Evolutionary conservation across 352 stramenopile species (phyloP), one percentile per base, ranked within the genome.

Genomic region (Phytophthora litchii): DNA sequence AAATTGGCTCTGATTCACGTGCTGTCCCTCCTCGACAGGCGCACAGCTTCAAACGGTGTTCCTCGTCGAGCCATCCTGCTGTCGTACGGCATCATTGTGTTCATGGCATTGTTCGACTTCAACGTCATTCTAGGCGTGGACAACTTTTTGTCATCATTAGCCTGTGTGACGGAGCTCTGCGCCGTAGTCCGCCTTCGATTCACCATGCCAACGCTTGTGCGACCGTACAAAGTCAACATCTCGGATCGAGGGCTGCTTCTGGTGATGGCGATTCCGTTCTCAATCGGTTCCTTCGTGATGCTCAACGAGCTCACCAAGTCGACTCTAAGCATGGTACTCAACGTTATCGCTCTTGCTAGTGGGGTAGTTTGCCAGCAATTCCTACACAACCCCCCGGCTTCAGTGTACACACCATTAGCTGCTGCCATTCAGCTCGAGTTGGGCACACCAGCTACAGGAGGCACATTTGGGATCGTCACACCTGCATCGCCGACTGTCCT

Each of bases 81-180:
- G 19, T 80, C 95, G 21, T 96, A 92, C 48, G 74, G 69, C 11
- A 82, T 90, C 48, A 96, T 97, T 50, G 76, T 95, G 38, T 88
- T 96, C 55, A 88, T 97, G 71, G 83, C 85, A 38, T 78, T 90
- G 25, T 84, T 97, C 45, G 84, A 91, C 59, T 97, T 97, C 61
- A 81, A 96, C 54, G 70, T 83, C 27, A 95, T 96, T 47, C 57
- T 97, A 3, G 88, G 93, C 35, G 79, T 98, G 34, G 80, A 98
- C 59, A 99, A 98, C 68, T 94, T 97, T 25, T 79, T 98, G 42
- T 99, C 96, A 67, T 78, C 90, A 7, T 64, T 97, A 20, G 67
- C 91, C 4, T 89, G 94, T 40, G 58, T 98, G 16, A 86, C 96
- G n/a, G 92, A 98, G 58, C 89, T 98, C 46, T 81, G 70, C 17